These are phyloP conservation scores for Phytophthora pinifolia DNA, from an alignment of 352 stramenopile species.

Conservation along the genomic window DNA sequence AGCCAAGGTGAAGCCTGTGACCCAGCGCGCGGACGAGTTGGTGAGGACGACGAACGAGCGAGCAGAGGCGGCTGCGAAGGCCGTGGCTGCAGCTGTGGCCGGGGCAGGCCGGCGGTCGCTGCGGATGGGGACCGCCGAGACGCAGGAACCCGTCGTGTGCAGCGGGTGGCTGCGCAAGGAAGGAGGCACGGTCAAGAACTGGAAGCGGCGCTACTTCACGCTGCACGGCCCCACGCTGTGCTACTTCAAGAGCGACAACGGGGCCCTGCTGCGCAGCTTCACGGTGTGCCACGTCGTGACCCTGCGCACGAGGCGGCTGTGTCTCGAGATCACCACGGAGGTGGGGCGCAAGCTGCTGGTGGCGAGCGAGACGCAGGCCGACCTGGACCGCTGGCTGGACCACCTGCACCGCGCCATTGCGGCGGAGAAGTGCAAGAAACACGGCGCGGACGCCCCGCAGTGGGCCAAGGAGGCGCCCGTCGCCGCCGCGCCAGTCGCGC, in stretches of 20 bases:
- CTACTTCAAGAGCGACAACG: constrained; percentile 86
- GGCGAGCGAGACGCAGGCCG: constrained; percentile 64
- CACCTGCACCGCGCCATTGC: constrained; percentile 58
- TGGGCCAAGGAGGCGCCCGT: constrained; percentile 3
- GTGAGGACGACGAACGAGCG: constrained; percentile 25
- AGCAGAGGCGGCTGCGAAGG: constrained; percentile 29
- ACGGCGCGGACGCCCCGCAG: constrained; percentile 9
- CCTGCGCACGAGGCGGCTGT: constrained; percentile 64
- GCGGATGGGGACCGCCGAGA: constrained; percentile 25
- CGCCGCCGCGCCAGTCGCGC: constrained; percentile 5
- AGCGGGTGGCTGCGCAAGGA: constrained; percentile 82
- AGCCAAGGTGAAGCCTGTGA: too few relatives aligned
- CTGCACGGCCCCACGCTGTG: constrained; percentile 72
- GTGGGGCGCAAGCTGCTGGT: constrained; percentile 73
- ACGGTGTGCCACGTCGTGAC: constrained; percentile 73
- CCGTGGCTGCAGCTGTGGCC: constrained; percentile 29
- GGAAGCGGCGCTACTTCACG: constrained; percentile 84
- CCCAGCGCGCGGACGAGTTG: constrained; percentile 6
- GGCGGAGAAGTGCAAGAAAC: constrained; percentile 47
- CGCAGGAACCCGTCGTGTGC: constrained; percentile 52
- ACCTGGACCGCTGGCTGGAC: constrained; percentile 67
- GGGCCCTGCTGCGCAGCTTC: constrained; percentile 58
- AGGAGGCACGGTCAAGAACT: constrained; percentile 80
- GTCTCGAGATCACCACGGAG: constrained; percentile 76
- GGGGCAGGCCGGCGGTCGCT: constrained; percentile 22